A percentile compares a stretch with the other conserved stretches of the same genome.
Conservation (phyloP, 352 stramenopile genomes). For the Elongisporangium undulatum region DNA sequence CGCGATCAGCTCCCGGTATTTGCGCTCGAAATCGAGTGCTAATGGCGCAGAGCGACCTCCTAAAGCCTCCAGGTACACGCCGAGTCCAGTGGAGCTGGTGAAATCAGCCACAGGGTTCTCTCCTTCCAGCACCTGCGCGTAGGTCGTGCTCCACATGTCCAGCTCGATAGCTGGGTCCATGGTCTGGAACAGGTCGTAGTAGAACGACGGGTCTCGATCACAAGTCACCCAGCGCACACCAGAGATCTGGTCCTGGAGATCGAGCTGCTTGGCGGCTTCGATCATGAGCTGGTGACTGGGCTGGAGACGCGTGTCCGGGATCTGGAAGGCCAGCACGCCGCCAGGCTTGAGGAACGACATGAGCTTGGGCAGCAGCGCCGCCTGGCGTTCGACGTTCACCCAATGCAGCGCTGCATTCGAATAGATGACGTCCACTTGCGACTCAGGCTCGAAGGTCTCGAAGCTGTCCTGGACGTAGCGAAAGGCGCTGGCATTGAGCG, state of each 20-base stretch:
- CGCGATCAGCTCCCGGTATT: slow-evolving; percentile 51
- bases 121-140: slow-evolving; percentile 54
- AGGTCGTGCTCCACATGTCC: slow-evolving; percentile 66
- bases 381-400: slow-evolving; percentile 47
- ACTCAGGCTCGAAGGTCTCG: slow-evolving; percentile 33
- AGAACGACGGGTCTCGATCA: slow-evolving; percentile 53
- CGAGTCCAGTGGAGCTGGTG: slow-evolving; percentile 43
- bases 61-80: slow-evolving; percentile 55
- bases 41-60: slow-evolving; percentile 16
- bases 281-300: slow-evolving; percentile 60
- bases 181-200: slow-evolving; percentile 62
- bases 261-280: slow-evolving; percentile 38
- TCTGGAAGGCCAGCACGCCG: slow-evolving; percentile 68
- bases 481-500: slow-evolving; percentile 17
- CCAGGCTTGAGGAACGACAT: slow-evolving; percentile 59
- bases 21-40: slow-evolving; percentile 33
- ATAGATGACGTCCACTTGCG: slow-evolving; percentile 62
- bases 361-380: slow-evolving; percentile 38
- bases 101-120: slow-evolving; percentile 73
- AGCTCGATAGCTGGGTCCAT: slow-evolving; percentile 16
- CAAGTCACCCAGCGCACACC: slow-evolving; percentile 67
- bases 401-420: slow-evolving; percentile 72
- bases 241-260: slow-evolving; percentile 26
- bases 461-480: slow-evolving; percentile 56
- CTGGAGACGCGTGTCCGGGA: slow-evolving; percentile 60